Evolutionary conservation across 352 stramenopile genomes (phyloP).

Genomic region (Elongisporangium undulatum): DNA sequence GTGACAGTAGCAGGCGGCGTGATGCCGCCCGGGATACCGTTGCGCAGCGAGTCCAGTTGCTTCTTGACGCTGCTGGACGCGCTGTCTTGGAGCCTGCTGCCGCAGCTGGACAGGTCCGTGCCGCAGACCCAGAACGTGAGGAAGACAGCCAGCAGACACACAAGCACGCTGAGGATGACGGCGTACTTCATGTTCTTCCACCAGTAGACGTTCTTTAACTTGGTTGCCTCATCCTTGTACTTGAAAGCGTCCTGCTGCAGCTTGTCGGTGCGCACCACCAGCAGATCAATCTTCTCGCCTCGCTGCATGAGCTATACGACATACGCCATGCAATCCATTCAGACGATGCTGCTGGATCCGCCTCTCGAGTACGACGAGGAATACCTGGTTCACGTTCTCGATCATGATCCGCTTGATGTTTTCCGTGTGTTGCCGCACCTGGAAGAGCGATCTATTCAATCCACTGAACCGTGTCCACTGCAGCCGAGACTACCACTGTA

Average conservation of each 20-base stretch:
- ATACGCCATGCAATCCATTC: constrained; percentile 1
- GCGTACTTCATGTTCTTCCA: constrained; percentile 86
- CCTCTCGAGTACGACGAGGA: neutral
- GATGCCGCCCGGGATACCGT: neutral
- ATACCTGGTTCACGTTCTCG: constrained; percentile 95
- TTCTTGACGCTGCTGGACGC: neutral
- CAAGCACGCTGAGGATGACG: constrained; percentile 46
- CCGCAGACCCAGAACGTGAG: constrained; percentile 72
- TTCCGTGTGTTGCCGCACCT: constrained; percentile 95
- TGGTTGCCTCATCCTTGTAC: constrained; percentile 93
- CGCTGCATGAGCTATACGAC: constrained; percentile 93
- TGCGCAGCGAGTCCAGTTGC: neutral
- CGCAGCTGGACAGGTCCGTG: constrained; percentile 61
- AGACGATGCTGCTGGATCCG: neutral
- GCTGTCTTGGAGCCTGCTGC: constrained; percentile 25
- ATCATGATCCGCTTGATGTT: constrained; percentile 98
- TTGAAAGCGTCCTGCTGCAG: constrained; percentile 96
- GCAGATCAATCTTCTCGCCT: constrained; percentile 97
- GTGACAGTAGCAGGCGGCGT: too few species aligned
- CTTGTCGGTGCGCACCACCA: constrained; percentile 85
- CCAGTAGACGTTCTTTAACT: constrained; percentile 90
- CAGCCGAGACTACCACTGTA: too few species aligned
- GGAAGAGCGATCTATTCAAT: neutral
- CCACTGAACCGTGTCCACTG: too few species aligned
- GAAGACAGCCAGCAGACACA: constrained; percentile 57